Conservation (phyloP, 192 early-diverging fungal genomes). For the Diversispora eburnea region DNA sequence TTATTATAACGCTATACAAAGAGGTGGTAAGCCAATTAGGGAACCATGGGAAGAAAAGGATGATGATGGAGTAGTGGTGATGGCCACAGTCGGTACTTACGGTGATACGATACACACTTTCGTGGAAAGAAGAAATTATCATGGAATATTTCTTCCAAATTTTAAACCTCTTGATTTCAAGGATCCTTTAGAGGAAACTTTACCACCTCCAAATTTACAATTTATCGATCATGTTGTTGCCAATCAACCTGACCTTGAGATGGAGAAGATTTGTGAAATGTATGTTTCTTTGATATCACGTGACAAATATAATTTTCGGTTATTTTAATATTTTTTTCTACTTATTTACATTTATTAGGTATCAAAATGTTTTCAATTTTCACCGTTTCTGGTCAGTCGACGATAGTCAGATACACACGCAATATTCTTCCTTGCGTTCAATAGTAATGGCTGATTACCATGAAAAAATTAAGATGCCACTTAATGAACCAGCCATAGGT, state of each 20-base stretch:
- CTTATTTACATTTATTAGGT: slow-evolving; percentile 33
- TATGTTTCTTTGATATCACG: not conserved
- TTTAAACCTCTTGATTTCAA: slow-evolving; percentile 47
- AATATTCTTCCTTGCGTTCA: slow-evolving; percentile 90
- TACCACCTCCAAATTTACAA: slow-evolving; percentile 64
- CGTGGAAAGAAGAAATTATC: slow-evolving; percentile 78
- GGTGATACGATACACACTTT: slow-evolving; percentile 97
- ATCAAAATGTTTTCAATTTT: slow-evolving; percentile 91
- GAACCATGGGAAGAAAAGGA: slow-evolving; percentile 81
- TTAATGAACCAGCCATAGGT: slow-evolving; percentile 94
- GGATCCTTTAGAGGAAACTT: slow-evolving; percentile 56
- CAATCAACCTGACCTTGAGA: slow-evolving; percentile 91
- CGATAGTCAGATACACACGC: slow-evolving; percentile 92
- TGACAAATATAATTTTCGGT: not conserved
- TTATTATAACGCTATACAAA: slow-evolving; percentile 74
- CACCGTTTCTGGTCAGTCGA: slow-evolving; percentile 99
- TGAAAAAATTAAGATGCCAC: slow-evolving; percentile 93
- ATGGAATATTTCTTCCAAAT: slow-evolving; percentile 84
- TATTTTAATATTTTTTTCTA: not conserved
- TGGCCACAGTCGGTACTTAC: slow-evolving; percentile 92
- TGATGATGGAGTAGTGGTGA: slow-evolving; percentile 80
- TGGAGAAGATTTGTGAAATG: slow-evolving; percentile 77
- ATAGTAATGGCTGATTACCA: slow-evolving; percentile 94
- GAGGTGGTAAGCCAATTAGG: slow-evolving; percentile 78
- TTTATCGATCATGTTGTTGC: slow-evolving; percentile 94